Evolutionary conservation across 2,329 filamentous ascomycete genomes (phyloP), one percentile per base, ranked within the genome.

Genomic region (Trichoderma polysporum): DNA sequence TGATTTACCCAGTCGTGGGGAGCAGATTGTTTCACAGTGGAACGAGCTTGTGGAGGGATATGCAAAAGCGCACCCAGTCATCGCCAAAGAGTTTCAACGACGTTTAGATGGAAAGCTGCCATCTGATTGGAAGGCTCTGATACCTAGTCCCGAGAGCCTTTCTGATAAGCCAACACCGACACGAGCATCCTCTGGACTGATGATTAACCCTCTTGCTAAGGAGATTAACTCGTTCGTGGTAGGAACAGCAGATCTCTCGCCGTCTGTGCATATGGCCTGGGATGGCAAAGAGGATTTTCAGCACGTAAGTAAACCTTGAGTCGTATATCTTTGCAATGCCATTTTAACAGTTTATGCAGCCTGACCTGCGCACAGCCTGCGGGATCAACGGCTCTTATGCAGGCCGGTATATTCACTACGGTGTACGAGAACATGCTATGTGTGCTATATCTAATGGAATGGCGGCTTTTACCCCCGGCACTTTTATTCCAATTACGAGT

Each of bases 341-440:
- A n/a, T 29, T 15, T 33, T 62, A 52, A 62, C 54, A 10, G 35
- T 15, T 6, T 49, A 22, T 22, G 8, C 2, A 62, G 59, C 59
- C 59, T 31, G 10, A 53, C 22, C 59, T 62, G 15, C 45, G 35
- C 3, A 62, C 59, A n/a, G 17, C 33, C 1, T 62, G 59, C 17
- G 59, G 59, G 0, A 62, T 62, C 47, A 53, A 62, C 13, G 59
- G 59, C 9, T 62, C 59, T 39, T 84, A 83, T 69, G 71, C 78
- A 0, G 85, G 86, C 2, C 81, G 86, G 1, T 88, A 86, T 70
- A 83, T 88, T 69, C 86, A 86, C 74, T 88, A 82, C 73, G 86
- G 86, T 45, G 83, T 89, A 63, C 83, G 86, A 5, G 86, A 88
- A 70, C 86, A 88, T 72, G 86, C 86, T 64, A 89, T 90, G 87